Conservation (phyloP, 106 monocot genomes). For the Platanthera guangdongensis region DNA sequence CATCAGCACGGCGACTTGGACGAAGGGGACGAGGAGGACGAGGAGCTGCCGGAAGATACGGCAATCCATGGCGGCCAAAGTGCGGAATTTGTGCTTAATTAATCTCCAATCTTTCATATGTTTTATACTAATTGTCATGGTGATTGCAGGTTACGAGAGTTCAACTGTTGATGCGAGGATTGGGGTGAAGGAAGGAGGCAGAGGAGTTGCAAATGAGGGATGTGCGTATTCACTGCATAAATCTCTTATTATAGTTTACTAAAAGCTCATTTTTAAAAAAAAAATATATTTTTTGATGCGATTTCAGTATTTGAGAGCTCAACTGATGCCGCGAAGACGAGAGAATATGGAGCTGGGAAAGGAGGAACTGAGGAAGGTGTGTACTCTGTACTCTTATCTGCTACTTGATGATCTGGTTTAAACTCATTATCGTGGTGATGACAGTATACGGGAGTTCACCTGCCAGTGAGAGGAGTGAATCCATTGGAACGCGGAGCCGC, state of each 20-base stretch:
- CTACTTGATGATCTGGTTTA: too few species aligned
- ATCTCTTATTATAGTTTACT: too few species aligned
- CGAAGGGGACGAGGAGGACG: conserved; percentile 30
- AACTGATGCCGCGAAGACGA: too few species aligned
- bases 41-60: conserved; percentile 12
- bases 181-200: too few species aligned
- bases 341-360: too few species aligned
- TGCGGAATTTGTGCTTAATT: conserved; percentile 6
- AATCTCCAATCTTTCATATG: not conserved
- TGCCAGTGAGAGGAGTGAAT: not conserved
- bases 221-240: too few species aligned
- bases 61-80: conserved; percentile 30
- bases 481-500: not conserved
- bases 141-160: not conserved
- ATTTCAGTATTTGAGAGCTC: not conserved
- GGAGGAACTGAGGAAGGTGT: too few species aligned
- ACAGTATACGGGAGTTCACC: too few species aligned
- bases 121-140: not conserved
- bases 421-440: too few species aligned
- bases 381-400: not conserved
- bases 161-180: not conserved
- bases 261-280: too few species aligned
- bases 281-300: too few species aligned
- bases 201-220: too few species aligned
- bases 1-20: conserved; percentile 6